phyloP scores from a whole-genome alignment of 768 basidiomycete genomes.

The Tubosaeta sp. region DNA sequence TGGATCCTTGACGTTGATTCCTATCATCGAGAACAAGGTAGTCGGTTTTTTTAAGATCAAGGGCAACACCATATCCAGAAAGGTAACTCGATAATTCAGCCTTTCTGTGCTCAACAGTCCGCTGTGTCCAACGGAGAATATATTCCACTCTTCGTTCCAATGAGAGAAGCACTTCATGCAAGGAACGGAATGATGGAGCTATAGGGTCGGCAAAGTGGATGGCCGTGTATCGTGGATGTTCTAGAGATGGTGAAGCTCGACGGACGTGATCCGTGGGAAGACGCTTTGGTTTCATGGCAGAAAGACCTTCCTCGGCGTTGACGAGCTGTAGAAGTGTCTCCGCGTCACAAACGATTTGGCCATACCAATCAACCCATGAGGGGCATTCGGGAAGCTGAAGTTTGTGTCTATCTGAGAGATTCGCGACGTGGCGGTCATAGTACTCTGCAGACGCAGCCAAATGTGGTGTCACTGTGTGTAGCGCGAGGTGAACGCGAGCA shows the following conservation, averaged over 20 bases:
- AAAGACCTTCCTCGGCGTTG: conserved; percentile 42
- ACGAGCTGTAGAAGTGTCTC: conserved; percentile 53
- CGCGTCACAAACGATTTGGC: conserved; percentile 63
- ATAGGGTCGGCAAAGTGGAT: conserved; percentile 73
- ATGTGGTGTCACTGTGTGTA: conserved; percentile 76
- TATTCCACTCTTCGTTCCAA: conserved; percentile 58
- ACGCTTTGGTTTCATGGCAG: conserved; percentile 30
- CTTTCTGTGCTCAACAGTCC: conserved; percentile 34
- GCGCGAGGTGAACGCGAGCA: conserved; percentile 67
- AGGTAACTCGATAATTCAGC: conserved; percentile 42
- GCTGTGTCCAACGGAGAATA: conserved; percentile 51
- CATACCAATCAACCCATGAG: conserved; percentile 87
- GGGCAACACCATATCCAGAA: conserved; percentile 86
- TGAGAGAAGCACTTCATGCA: conserved; percentile 63
- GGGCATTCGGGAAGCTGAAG: conserved; percentile 39
- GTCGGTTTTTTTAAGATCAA: conserved; percentile 96
- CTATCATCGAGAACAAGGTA: conserved; percentile 94
- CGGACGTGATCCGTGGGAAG: conserved; percentile 79
- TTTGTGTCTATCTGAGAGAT: conserved; percentile 23
- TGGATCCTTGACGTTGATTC: conserved; percentile 18
- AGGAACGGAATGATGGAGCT: conserved; percentile 62
- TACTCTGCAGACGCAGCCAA: conserved; percentile 81
- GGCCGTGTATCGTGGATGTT: conserved; percentile 55
- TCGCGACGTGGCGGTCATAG: conserved; percentile 44
- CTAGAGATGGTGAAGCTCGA: conserved; percentile 43